A percentile compares a stretch with the other conserved stretches of the same genome.
These are phyloP conservation scores for Petrea volubilis DNA, from an alignment of 257 asterid genomes.

Conservation along the genomic window DNA sequence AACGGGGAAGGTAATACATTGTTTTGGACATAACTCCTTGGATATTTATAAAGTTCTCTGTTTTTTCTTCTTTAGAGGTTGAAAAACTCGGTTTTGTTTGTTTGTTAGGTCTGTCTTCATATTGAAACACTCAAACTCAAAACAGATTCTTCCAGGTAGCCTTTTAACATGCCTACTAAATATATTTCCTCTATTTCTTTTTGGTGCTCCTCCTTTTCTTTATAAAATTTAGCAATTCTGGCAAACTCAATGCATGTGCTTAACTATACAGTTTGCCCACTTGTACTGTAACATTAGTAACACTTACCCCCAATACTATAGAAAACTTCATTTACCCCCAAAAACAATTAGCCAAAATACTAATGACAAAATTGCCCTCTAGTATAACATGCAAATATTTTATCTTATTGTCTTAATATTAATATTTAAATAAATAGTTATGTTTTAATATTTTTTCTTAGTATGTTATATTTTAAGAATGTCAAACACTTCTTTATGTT, in stretches of 20 bases:
- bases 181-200: neutral
- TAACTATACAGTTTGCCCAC: too few species aligned
- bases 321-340: too few species aligned
- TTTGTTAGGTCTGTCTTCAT: conserved; percentile 83
- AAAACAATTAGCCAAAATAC: too few species aligned
- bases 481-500: too few species aligned
- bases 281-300: too few species aligned
- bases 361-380: too few species aligned
- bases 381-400: too few species aligned
- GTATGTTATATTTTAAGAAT: too few species aligned
- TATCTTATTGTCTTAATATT: too few species aligned
- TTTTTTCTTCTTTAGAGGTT: neutral
- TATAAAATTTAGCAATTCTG: neutral
- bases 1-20: conserved; percentile 77
- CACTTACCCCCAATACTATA: too few species aligned
- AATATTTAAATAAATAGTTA: too few species aligned
- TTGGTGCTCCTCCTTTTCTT: conserved; percentile 9
- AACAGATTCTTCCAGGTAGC: conserved; percentile 57
- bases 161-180: conserved; percentile 4
- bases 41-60: conserved; percentile 13
- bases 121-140: conserved; percentile 60
- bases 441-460: too few species aligned
- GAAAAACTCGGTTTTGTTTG: conserved; percentile 21
- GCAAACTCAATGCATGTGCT: neutral
- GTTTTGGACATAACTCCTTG: neutral